A percentile compares a stretch with the other conserved stretches of the same genome.
Evolutionary conservation across 768 basidiomycete genomes (phyloP).

Genomic region (Suillus fuscotomentosus): DNA sequence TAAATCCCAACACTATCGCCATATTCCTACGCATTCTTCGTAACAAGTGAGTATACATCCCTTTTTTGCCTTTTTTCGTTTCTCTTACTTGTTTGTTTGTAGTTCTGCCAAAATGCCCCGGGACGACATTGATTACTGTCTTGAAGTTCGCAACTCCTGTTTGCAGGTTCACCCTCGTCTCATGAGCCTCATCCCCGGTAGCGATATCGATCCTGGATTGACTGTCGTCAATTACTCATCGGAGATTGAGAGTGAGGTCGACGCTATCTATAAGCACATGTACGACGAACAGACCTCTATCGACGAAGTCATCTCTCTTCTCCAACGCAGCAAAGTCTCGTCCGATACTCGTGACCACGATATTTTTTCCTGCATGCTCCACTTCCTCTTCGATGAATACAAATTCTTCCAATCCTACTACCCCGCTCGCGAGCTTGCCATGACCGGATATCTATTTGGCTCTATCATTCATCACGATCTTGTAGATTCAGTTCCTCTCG

Average conservation of each 20-base stretch:
- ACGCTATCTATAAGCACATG: slow-evolving; percentile 96
- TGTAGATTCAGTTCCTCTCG: slow-evolving; percentile 90
- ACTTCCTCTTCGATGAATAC: slow-evolving; percentile 99
- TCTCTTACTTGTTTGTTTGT: slow-evolving; percentile 1
- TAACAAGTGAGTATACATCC: slow-evolving; percentile 56
- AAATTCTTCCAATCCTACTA: slow-evolving; percentile 98
- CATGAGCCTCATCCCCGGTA: slow-evolving; percentile 86
- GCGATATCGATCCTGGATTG: slow-evolving; percentile 89
- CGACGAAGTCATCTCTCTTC: slow-evolving; percentile 88
- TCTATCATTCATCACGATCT: slow-evolving; percentile 93
- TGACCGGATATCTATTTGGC: slow-evolving; percentile 96
- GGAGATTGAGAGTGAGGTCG: slow-evolving; percentile 92
- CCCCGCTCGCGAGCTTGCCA: slow-evolving; percentile 88
- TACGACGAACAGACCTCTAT: slow-evolving; percentile 94
- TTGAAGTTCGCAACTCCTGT: slow-evolving; percentile 90
- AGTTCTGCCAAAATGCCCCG: slow-evolving; percentile 75
- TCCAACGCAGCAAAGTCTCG: slow-evolving; percentile 84
- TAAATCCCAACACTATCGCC: slow-evolving; percentile 86
- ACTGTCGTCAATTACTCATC: slow-evolving; percentile 82
- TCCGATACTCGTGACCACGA: slow-evolving; percentile 86
- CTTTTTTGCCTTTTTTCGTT: background rate
- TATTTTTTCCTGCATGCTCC: slow-evolving; percentile 99
- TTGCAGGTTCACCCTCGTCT: slow-evolving; percentile 94
- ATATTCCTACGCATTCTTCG: slow-evolving; percentile 90
- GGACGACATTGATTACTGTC: slow-evolving; percentile 80